These are phyloP conservation scores for Bidens hawaiensis DNA, from an alignment of 140 eudicot genomes.

Conservation along the genomic window DNA sequence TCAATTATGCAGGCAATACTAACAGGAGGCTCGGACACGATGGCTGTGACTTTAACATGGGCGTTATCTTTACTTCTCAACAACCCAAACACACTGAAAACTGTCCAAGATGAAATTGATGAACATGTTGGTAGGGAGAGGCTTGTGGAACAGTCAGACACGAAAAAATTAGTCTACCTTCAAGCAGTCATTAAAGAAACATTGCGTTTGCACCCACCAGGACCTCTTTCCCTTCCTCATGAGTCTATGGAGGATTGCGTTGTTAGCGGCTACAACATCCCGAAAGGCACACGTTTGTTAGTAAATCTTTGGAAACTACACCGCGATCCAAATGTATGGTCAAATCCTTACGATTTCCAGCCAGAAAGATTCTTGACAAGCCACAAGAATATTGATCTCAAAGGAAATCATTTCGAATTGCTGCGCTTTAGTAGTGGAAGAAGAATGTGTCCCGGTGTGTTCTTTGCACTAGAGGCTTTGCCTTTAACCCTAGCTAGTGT, in stretches of 20 bases:
- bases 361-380: conserved; percentile 24
- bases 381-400: conserved; percentile 15
- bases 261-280: conserved; percentile 10
- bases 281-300: conserved; percentile 11
- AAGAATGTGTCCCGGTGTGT: conserved; percentile 16
- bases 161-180: conserved; percentile 16
- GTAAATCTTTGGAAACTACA: conserved; percentile 17
- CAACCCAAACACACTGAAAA: conserved; percentile 8
- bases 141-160: conserved; percentile 18
- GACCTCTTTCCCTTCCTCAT: conserved; percentile 8
- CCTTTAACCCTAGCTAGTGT: conserved; percentile 10
- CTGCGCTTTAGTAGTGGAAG: conserved; percentile 24
- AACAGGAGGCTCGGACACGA: conserved; percentile 9
- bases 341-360: background rate
- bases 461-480: conserved; percentile 10
- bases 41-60: conserved; percentile 8
- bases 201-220: conserved; percentile 10
- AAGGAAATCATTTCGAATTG: conserved; percentile 19
- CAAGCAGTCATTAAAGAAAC: conserved; percentile 14
- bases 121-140: conserved; percentile 13
- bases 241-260: conserved; percentile 14
- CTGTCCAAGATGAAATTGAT: conserved; percentile 2
- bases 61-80: conserved; percentile 14
- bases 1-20: background rate
- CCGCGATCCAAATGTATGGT: conserved; percentile 9